phyloP scores from a whole-genome alignment of 108 stramenopile species.

The Cyclotella sp. region DNA sequence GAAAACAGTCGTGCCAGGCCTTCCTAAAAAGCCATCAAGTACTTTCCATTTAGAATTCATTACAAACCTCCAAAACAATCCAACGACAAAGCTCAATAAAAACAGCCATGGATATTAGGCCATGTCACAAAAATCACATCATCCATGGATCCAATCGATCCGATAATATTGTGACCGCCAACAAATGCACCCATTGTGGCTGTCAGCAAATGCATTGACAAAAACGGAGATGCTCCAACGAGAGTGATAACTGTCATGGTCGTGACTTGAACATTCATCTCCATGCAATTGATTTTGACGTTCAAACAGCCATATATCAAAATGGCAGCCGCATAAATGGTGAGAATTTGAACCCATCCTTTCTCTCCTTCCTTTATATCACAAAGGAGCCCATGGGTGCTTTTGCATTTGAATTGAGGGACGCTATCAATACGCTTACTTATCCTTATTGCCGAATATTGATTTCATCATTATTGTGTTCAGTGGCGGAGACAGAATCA shows the following conservation, averaged over 20 bases:
- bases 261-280: conserved; percentile 53
- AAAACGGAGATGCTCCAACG: conserved; percentile 48
- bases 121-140: conserved; percentile 4
- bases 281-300: conserved; percentile 3
- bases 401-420: background rate
- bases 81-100: conserved; percentile 31
- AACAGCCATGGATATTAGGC: conserved; percentile 51
- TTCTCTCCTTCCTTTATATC: conserved; percentile 23
- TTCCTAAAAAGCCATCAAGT: conserved; percentile 50
- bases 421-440: background rate
- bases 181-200: conserved; percentile 55
- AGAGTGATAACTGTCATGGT: conserved; percentile 59
- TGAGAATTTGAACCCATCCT: conserved; percentile 46
- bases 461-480: background rate
- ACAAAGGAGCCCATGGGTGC: too few species aligned
- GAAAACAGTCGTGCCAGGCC: conserved; percentile 59
- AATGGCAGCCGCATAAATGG: conserved; percentile 37
- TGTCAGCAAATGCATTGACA: conserved; percentile 36
- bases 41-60: conserved; percentile 26
- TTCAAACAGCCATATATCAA: conserved; percentile 53
- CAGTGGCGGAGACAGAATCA: background rate
- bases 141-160: conserved; percentile 20
- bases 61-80: conserved; percentile 40
- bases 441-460: background rate
- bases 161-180: conserved; percentile 64